phyloP scores from a whole-genome alignment of 2,329 filamentous ascomycete genomes.

The Diaporthe destruens region DNA sequence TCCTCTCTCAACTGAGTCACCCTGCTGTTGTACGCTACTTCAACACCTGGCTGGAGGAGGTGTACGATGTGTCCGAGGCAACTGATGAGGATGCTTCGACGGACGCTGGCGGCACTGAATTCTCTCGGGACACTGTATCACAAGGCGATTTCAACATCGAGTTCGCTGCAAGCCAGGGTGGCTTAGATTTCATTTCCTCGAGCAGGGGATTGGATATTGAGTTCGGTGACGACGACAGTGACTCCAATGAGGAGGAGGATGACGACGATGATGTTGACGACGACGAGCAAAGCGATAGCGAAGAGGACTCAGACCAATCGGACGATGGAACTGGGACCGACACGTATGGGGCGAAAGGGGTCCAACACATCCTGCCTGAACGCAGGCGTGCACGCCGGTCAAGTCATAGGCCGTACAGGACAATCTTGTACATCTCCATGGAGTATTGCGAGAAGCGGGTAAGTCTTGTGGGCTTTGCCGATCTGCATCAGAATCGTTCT shows the following conservation, averaged over 20 bases:
- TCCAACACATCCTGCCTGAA: constrained; percentile 25
- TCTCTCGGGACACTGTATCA: constrained; percentile 58
- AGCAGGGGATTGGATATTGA: constrained; percentile 82
- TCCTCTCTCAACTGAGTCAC: constrained; percentile 93
- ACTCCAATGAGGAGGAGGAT: constrained; percentile 76
- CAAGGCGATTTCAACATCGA: constrained; percentile 59
- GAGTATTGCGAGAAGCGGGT: constrained; percentile 95
- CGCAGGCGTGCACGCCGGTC: constrained; percentile 47
- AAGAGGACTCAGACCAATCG: constrained; percentile 55
- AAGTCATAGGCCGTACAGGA: constrained; percentile 69
- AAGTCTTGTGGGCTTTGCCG: constrained; percentile 47
- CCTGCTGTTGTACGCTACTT: constrained; percentile 90
- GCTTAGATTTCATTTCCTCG: constrained; percentile 93
- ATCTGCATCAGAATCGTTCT: background rate
- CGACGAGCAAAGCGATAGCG: constrained; percentile 58
- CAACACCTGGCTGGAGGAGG: constrained; percentile 91
- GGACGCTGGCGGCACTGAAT: constrained; percentile 54
- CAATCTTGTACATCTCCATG: constrained; percentile 97
- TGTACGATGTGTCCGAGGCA: constrained; percentile 63
- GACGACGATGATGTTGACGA: constrained; percentile 54
- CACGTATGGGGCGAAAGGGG: constrained; percentile 10
- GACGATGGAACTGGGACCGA: constrained; percentile 55
- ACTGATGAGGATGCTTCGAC: constrained; percentile 69
- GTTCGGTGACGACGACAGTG: constrained; percentile 74
- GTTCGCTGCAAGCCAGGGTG: constrained; percentile 80